Evolutionary conservation across 108 stramenopile genomes (phyloP), one percentile per base, ranked within the genome.

Genomic region (Nitzschia sp.): DNA sequence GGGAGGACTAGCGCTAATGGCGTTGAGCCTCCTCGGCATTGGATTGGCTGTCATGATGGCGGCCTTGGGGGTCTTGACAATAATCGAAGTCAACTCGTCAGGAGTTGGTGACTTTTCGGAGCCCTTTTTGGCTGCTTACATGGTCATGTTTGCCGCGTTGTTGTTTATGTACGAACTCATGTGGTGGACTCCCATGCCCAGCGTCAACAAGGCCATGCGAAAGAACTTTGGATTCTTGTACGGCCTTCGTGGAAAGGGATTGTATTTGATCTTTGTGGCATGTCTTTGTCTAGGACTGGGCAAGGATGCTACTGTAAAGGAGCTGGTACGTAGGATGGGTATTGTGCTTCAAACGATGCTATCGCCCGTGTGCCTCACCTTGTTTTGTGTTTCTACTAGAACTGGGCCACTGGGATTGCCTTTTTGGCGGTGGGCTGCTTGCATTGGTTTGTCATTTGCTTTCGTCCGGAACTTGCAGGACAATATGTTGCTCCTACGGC

Each of bases 151-250:
- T 75, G 68, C 88, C 6, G 53, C 80, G 3, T 75, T 95, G 25
- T 70, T 95, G 31, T 87, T 87, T 68, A 47, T 83, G 32, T 95
- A 95, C 64, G 94, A 95, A 75, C 48, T 91, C 2, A 82, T 89
- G 76, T 95, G 91, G 91, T 95, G 94, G 94, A 83, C 71, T 21
- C 77, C 79, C 15, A 57, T 86, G 27, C 79, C 78, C 25, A 38
- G 38, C 4, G 49, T 95, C 19, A 93, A 91, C 71, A 89, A 85
- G 33, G 75, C 60, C 24, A 61, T 92, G 54, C 77, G 91, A 46
- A 91, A 79, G 64, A 95, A 95, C 59, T 95, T 95, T 81, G 94
- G 94, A 8, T 95, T 95, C 76, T 68, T 95, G 79, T 95, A 92
- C 65, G 91, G 91, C 9, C 63, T 95, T 18, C 79, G 82, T 48